Percentiles rank a stretch among this genome's conserved stretches.
Conservation (phyloP, 345 rosid species). For the Carallia brachiata region DNA sequence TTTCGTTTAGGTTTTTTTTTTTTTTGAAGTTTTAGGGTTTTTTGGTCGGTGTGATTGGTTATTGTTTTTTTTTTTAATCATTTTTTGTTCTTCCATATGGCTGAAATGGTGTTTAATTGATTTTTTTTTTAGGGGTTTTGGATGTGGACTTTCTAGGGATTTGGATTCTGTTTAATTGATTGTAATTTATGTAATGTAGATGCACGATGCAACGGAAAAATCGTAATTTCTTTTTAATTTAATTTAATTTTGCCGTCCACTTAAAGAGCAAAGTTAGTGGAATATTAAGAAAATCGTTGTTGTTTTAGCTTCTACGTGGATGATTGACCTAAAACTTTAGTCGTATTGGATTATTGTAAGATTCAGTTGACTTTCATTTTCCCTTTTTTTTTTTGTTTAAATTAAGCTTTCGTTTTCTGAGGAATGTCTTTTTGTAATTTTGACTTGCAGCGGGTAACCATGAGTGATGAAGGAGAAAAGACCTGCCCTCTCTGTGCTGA, state of each 20-base stretch:
- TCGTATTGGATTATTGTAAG: too few species aligned
- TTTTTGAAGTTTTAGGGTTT: neutral
- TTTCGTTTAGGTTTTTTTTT: neutral
- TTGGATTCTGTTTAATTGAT: neutral
- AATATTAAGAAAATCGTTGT: too few species aligned
- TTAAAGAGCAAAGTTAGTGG: too few species aligned
- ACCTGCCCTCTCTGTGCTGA: slow-evolving; percentile 88
- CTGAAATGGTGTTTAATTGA: neutral
- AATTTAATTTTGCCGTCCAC: neutral
- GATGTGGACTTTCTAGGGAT: slow-evolving; percentile 3
- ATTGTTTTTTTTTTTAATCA: neutral
- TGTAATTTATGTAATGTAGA: neutral
- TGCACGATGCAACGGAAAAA: neutral
- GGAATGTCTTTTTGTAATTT: neutral
- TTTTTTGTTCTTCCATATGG: slow-evolving; percentile 8
- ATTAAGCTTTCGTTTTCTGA: neutral
- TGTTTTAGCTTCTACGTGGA: too few species aligned
- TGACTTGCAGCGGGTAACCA: slow-evolving; percentile 35
- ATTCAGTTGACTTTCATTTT: too few species aligned
- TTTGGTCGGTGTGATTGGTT: neutral
- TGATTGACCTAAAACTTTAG: too few species aligned
- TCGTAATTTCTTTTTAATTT: neutral
- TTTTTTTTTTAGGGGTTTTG: neutral
- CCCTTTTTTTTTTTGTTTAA: neutral
- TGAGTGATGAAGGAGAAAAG: slow-evolving; percentile 85